Evolutionary conservation across 179 eudicot species (phyloP), one percentile per base, ranked within the genome.

Genomic region (Beta macrorhiza): DNA sequence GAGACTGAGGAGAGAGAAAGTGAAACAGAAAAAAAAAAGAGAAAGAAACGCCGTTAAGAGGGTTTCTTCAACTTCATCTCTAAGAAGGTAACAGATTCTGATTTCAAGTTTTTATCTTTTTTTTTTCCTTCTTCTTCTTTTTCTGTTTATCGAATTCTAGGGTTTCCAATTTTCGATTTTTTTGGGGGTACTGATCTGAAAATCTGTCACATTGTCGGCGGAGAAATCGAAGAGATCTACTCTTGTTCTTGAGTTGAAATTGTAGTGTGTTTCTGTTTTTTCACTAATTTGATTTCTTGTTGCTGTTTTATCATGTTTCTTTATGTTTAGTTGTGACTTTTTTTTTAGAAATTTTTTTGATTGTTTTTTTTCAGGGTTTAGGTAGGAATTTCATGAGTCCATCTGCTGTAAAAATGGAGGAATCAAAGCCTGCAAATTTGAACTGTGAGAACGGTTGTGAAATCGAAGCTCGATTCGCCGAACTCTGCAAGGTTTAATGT

Each of bases 401-500:
- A 8, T 75, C 76, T 69, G 67, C 56, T 69, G 77, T 80, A 69
- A 84, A 80, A 59, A 81, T 83, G 90, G 90, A 83, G 69, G 84
- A 79, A 57, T 75, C 67, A n/a, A 85, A 76, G 76, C 19, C 80
- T 47, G 45, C 77, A 52, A 70, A 19, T 76, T 62, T 59, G 78
- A 82, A 64, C n/a, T 20, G 29, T 10, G 82, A 82, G 20, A 82
- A 72, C 22, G 68, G 47, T 11, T 67, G 53, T 8, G 88, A 87
- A 22, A 74, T 82, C 5, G 85, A 85, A 85, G 82, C 85, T 81
- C 83, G 88, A 45, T 87, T 85, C 58, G 42, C 78, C 74, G 78
- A 81, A 5, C 73, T 87, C 13, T 87, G 90, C 90, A 85, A 87
- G 90, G 90, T 87, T 37, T 37, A 37, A 51, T 49, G 49, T 15